Conservation (phyloP, 345 rosid genomes). For the Boechera retrofracta region DNA sequence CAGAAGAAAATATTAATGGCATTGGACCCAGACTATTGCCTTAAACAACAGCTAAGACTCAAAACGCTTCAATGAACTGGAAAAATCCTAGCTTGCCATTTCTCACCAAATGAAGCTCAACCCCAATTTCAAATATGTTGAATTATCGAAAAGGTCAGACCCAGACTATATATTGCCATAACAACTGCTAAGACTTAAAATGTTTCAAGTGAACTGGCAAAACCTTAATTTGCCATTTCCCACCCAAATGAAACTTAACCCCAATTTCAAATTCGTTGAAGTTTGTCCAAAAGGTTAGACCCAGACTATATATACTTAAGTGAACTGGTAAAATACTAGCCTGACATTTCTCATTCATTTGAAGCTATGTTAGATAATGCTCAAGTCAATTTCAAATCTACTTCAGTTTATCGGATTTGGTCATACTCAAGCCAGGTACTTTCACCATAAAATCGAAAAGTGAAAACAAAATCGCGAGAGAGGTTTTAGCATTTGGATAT, state of each 20-base stretch:
- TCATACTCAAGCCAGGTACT: background rate
- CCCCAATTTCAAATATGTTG: too few relatives aligned
- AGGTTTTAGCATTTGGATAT: background rate
- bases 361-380: constrained; percentile 4
- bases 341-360: background rate
- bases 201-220: background rate
- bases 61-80: too few relatives aligned
- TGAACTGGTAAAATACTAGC: too few relatives aligned
- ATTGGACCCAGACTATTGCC: background rate
- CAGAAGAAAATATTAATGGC: too few relatives aligned
- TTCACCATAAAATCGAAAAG: constrained; percentile 23
- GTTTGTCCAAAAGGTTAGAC: too few relatives aligned
- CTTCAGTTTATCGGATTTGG: background rate
- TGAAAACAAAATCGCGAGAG: background rate
- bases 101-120: too few relatives aligned
- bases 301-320: background rate
- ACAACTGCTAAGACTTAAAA: background rate
- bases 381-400: constrained; percentile 2
- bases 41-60: background rate
- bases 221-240: background rate
- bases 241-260: background rate
- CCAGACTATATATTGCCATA: too few relatives aligned
- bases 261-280: background rate
- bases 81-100: too few relatives aligned
- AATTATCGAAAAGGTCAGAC: too few relatives aligned